A percentile compares a stretch with the other conserved stretches of the same genome.
Evolutionary conservation across 768 basidiomycete species (phyloP).

Genomic region (Suillus hirtellus): DNA sequence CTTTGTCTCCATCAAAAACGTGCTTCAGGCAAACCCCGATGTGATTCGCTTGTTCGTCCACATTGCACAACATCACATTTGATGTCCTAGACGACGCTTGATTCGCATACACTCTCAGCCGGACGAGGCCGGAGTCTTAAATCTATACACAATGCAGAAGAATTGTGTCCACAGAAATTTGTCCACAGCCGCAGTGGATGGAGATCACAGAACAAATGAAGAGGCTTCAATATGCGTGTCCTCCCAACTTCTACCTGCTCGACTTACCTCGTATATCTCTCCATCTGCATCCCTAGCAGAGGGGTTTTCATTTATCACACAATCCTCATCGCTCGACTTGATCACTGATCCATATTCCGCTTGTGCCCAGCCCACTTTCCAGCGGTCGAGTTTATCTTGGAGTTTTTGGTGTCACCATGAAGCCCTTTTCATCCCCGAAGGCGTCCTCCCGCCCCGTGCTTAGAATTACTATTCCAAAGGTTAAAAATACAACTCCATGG

Average conservation of each 20-base stretch:
- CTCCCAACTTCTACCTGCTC: too few species aligned
- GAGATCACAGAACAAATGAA: background rate
- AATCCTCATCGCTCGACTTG: background rate
- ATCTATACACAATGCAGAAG: constrained; percentile 6
- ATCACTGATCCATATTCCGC: background rate
- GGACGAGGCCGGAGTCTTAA: background rate
- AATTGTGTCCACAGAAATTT: background rate
- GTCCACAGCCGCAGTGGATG: background rate
- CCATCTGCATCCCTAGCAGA: background rate
- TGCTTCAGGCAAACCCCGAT: constrained; percentile 6
- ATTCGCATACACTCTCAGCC: background rate
- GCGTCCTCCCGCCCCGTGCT: background rate
- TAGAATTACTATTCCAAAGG: background rate
- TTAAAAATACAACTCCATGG: background rate
- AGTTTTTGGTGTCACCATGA: background rate
- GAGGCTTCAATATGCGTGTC: background rate
- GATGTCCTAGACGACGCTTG: background rate
- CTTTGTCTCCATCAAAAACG: constrained; percentile 7
- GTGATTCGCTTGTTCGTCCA: background rate
- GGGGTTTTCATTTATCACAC: background rate
- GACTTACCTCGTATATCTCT: background rate
- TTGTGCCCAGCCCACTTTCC: background rate
- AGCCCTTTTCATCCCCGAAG: background rate
- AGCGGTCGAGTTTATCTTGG: background rate
- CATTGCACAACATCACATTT: background rate